Evolutionary conservation across 2,329 filamentous ascomycete species (phyloP).

Genomic region (Calonectria montana): DNA sequence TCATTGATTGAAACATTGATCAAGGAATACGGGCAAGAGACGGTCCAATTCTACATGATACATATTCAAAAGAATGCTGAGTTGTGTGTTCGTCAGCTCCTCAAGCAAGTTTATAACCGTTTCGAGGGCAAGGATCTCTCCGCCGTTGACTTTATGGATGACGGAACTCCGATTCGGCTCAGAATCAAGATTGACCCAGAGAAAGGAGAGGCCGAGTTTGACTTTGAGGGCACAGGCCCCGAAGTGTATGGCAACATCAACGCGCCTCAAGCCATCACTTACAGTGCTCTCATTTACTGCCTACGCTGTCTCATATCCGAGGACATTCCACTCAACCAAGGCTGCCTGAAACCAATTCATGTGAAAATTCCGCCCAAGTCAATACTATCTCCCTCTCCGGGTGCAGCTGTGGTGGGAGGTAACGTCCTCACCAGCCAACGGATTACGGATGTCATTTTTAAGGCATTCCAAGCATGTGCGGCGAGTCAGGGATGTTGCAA

Average conservation of each 20-base stretch:
- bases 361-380: slow-evolving; percentile 79
- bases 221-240: slow-evolving; percentile 82
- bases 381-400: slow-evolving; percentile 80
- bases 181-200: slow-evolving; percentile 79
- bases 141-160: slow-evolving; percentile 85
- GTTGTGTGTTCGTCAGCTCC: slow-evolving; percentile 75
- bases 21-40: slow-evolving; percentile 80
- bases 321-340: slow-evolving; percentile 87
- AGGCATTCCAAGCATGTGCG: slow-evolving; percentile 82
- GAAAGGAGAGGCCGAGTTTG: slow-evolving; percentile 82
- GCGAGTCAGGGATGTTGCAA: slow-evolving; percentile 85
- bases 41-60: slow-evolving; percentile 87
- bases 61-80: slow-evolving; percentile 86
- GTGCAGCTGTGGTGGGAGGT: slow-evolving; percentile 83
- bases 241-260: slow-evolving; percentile 87
- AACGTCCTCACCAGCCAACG: slow-evolving; percentile 71
- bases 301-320: slow-evolving; percentile 82
- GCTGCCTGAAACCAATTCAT: slow-evolving; percentile 79
- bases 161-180: slow-evolving; percentile 80
- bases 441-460: slow-evolving; percentile 61
- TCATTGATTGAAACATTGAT: slow-evolving; percentile 82
- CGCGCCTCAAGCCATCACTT: slow-evolving; percentile 84
- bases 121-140: slow-evolving; percentile 78
- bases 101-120: slow-evolving; percentile 76
- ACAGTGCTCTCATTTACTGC: slow-evolving; percentile 90